Evolutionary conservation across 164 flowering plant species (phyloP).

Genomic region (Magnolia changhungtana): DNA sequence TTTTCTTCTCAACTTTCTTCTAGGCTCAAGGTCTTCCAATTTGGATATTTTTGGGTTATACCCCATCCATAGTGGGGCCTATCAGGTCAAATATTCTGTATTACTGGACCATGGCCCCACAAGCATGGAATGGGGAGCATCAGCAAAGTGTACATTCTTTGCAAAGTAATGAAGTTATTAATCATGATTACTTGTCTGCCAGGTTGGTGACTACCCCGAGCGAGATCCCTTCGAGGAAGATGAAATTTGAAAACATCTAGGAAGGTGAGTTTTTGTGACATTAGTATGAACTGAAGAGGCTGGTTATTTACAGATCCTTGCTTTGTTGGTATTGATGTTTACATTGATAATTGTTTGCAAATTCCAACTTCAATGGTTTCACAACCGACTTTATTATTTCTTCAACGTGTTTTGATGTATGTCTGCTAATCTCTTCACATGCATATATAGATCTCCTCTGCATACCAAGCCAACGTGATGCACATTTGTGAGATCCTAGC

Average conservation of each 20-base stretch:
- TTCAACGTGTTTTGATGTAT: neutral
- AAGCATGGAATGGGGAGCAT: too few relatives aligned
- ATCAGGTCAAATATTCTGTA: too few relatives aligned
- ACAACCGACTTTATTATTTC: neutral
- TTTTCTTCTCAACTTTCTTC: too few relatives aligned
- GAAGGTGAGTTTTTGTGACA: neutral
- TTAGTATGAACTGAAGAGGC: too few relatives aligned
- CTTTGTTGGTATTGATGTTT: neutral
- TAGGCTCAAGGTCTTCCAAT: too few relatives aligned
- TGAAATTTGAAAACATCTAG: conserved; percentile 36
- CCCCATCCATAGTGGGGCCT: too few relatives aligned
- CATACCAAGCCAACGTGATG: too few relatives aligned
- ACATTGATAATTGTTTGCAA: neutral
- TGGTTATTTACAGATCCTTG: neutral
- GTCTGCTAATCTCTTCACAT: too few relatives aligned
- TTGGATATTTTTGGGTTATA: too few relatives aligned
- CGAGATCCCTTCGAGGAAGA: conserved; percentile 61
- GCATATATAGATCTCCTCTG: too few relatives aligned
- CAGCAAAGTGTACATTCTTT: neutral
- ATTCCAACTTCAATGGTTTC: neutral
- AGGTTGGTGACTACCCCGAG: conserved; percentile 76
- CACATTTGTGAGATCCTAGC: too few relatives aligned
- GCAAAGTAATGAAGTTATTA: neutral
- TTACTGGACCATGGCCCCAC: too few relatives aligned
- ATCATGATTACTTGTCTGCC: conserved; percentile 13